Evolutionary conservation across 768 basidiomycete species (phyloP).

Genomic region (Russula brevipes): DNA sequence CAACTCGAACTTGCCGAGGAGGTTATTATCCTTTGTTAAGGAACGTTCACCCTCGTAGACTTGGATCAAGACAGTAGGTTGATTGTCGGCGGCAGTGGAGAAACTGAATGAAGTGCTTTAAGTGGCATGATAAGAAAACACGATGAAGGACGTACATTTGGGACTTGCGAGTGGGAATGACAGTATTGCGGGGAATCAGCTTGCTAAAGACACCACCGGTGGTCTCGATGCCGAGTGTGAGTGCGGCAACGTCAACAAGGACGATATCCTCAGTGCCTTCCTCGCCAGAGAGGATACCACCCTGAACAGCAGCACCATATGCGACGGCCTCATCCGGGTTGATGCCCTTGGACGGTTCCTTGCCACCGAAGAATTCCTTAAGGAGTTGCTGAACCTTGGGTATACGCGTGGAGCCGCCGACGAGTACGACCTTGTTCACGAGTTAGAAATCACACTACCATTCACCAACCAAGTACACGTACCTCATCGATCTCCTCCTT

Average conservation of each 20-base stretch:
- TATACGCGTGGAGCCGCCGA: conserved; percentile 98
- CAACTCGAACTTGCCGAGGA: conserved; percentile 94
- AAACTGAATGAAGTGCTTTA: conserved; percentile 36
- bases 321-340: conserved; percentile 99
- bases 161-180: conserved; percentile 95
- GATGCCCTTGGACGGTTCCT: conserved; percentile 97
- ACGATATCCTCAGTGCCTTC: conserved; percentile 86
- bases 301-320: conserved; percentile 98
- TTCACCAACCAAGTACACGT: conserved; percentile 19
- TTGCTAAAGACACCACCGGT: conserved; percentile 98
- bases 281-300: conserved; percentile 95
- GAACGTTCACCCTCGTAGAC: conserved; percentile 97
- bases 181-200: conserved; percentile 95
- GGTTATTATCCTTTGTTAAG: conserved; percentile 97
- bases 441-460: background rate
- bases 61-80: conserved; percentile 94
- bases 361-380: conserved; percentile 90
- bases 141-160: conserved; percentile 60
- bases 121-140: conserved; percentile 3
- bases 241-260: conserved; percentile 93
- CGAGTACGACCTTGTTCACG: conserved; percentile 66
- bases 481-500: conserved; percentile 96
- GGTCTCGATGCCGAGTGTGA: conserved; percentile 98
- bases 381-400: conserved; percentile 98
- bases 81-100: conserved; percentile 84